Evolutionary conservation across 2,329 filamentous ascomycete species (phyloP).

Genomic region (Xylaria arbuscula): DNA sequence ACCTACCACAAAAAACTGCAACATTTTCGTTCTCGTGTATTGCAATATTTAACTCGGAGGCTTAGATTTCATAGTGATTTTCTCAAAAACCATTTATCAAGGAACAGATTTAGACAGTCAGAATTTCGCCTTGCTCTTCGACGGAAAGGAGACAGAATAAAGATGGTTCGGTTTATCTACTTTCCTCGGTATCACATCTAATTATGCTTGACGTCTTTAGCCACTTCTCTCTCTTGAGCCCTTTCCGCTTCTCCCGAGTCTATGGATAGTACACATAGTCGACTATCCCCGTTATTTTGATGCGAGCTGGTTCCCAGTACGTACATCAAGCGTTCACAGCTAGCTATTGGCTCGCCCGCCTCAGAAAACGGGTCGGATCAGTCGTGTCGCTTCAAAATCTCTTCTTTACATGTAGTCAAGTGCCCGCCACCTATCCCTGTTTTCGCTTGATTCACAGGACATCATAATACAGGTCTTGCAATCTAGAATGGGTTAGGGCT

Average conservation of each 20-base stretch:
- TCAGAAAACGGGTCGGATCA: background rate
- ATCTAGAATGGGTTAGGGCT: background rate
- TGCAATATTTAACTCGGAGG: too few relatives aligned
- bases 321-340: background rate
- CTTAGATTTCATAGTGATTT: too few relatives aligned
- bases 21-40: too few relatives aligned
- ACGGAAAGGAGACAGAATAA: too few relatives aligned
- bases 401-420: background rate
- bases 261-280: too few relatives aligned
- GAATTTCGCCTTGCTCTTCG: too few relatives aligned
- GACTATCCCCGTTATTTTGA: too few relatives aligned
- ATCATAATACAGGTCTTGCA: background rate
- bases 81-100: too few relatives aligned
- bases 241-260: background rate
- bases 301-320: background rate
- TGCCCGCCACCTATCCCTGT: background rate
- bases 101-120: too few relatives aligned
- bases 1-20: too few relatives aligned
- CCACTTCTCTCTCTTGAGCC: background rate
- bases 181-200: background rate
- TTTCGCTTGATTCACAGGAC: background rate
- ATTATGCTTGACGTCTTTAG: background rate
- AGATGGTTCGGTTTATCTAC: background rate
- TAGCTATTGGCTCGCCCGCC: background rate
- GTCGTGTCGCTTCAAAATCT: background rate